Conservation (phyloP, 2,329 filamentous ascomycete species). For the Microsporum audouinii region DNA sequence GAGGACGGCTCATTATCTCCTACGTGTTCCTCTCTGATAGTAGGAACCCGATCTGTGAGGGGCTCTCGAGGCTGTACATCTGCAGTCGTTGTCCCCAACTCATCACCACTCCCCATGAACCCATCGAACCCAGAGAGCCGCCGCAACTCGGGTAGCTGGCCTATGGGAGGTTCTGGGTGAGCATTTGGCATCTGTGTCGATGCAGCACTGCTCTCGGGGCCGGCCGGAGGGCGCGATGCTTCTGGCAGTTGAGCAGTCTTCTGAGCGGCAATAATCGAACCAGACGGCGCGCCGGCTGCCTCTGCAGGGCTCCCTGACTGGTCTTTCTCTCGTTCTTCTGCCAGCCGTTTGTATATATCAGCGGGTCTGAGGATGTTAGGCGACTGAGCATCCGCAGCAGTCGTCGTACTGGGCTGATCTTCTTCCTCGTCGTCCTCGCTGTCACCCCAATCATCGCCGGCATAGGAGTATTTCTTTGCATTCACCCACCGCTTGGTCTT, state of each 20-base stretch:
- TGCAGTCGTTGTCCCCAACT: conserved; percentile 30
- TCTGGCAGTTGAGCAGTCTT: neutral
- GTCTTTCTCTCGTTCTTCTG: conserved; percentile 51
- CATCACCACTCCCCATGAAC: neutral
- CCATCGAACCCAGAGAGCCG: neutral
- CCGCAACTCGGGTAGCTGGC: neutral
- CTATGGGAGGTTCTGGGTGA: neutral
- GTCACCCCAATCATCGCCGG: conserved; percentile 86
- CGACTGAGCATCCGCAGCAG: neutral
- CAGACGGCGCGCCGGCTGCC: neutral
- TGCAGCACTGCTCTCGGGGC: neutral
- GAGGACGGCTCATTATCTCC: neutral
- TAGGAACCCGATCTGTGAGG: conserved; percentile 37
- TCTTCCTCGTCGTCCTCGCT: conserved; percentile 48
- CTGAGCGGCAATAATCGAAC: neutral
- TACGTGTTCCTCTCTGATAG: conserved; percentile 39
- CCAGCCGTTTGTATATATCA: conserved; percentile 64
- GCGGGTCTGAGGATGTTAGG: conserved; percentile 58
- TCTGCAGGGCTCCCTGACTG: neutral
- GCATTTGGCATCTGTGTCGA: neutral
- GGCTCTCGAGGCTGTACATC: conserved; percentile 26
- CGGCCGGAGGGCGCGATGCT: neutral
- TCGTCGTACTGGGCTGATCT: conserved; percentile 9
- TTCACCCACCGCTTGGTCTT: conserved; percentile 95
- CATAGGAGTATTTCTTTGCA: conserved; percentile 74